These are phyloP conservation scores for Euphorbia tirucalli DNA, from an alignment of 345 rosid species.

Conservation along the genomic window DNA sequence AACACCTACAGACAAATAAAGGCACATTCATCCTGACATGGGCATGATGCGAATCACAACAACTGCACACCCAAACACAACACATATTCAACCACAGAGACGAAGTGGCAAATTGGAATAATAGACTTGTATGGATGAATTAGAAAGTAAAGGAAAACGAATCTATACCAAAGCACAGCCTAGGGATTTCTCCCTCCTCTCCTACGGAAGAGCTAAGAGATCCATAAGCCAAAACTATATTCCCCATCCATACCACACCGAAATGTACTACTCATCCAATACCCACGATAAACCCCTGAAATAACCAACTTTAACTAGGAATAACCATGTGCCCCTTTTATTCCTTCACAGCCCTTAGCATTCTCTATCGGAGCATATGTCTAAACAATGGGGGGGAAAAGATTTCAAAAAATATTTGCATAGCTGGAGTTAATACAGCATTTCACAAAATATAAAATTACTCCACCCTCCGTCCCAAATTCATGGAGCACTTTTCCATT, in stretches of 20 bases:
- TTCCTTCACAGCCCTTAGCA: no score
- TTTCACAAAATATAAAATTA: background rate
- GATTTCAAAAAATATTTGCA: background rate
- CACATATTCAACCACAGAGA: no score
- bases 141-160: no score
- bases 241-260: background rate
- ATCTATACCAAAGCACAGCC: background rate
- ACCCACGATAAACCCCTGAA: no score
- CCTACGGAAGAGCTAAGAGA: background rate
- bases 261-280: background rate
- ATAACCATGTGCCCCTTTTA: no score
- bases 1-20: background rate
- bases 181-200: background rate
- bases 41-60: background rate
- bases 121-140: no score
- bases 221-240: background rate
- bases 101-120: no score
- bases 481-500: no score
- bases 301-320: no score
- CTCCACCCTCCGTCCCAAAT: no score
- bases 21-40: background rate
- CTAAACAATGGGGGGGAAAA: background rate
- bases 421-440: background rate
- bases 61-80: background rate
- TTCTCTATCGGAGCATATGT: background rate